Base-by-base conservation (phyloP, 371 early-diverging fungal species). In the Haplosporangium sp. region DNA sequence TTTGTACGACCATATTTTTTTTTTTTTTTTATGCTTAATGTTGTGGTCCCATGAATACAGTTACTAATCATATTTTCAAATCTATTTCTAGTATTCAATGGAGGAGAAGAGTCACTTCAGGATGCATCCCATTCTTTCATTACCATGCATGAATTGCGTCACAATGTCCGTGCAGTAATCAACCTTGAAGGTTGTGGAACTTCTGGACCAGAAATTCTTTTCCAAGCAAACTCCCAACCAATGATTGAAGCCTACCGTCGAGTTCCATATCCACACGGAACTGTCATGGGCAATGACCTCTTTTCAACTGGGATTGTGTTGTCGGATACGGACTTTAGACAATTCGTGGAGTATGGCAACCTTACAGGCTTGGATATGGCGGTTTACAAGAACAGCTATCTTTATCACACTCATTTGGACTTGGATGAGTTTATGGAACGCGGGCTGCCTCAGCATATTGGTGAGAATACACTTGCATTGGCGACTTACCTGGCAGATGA, bases 151-250 rank as follows among this genome's bases (percentile, higher is more conserved):
- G 85, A 85, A 38, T 78, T 88, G 34, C 86, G 84, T 65, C 83
- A 88, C 67, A 83, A 76, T 8, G 86, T 93, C 61, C 86, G 89
- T 5, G 87, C 91, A 0, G 91, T 94, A 9, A 84, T 94, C 38
- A 94, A 94, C 63, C 84, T 94, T 42, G 94, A 94, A 69, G 90
- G 92, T 0, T 91, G 91, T 77, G 94, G 94, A 8, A 87, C 90
- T 1, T 84, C 84, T 10, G 94, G 94, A 3, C 88, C 89, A 27
- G 93, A 90, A 69, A 88, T 93, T 59, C 69, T 94, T 20, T 94
- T 94, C 82, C 94, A 94, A 72, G 91, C 92, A 57, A 92, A 92
- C 71, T 89, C 92, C 10, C 74, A 82, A 44, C 85, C 85, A 55
- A 89, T 93, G 90, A 85, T 93, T 35, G 88, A 93, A 37, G 94